Evolutionary conservation across 495 filamentous ascomycete species (phyloP), one percentile per base, ranked within the genome.

Genomic region (Pseudoneurospora amorphoporcata): DNA sequence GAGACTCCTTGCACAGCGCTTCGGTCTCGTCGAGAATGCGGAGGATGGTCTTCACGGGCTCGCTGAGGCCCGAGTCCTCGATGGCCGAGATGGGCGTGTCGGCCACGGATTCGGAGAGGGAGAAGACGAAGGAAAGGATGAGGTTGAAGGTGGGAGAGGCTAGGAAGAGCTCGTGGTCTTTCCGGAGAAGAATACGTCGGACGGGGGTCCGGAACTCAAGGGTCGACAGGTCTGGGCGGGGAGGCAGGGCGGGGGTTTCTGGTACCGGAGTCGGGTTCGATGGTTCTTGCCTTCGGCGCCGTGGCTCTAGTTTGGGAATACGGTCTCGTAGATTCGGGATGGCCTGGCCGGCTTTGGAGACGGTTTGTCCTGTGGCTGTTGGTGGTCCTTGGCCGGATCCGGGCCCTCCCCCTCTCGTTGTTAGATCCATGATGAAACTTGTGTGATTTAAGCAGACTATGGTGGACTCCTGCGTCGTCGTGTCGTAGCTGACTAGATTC

Each of bases 81-180:
- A 91, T 77, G 42, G 90, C 87, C 2, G 92, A 93, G 71, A 91
- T 85, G n/a, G 92, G 88, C 19, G 83, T 87, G 77, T 94, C 93
- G 71, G 89, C 84, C 47, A 96, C 92, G 0, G 91, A 89, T 73
- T 98, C 94, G 47, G 93, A 90, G 47, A 98, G 90, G 40, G 88
- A 86, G 76, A 97, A 97, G 74, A 97, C 87, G 77, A 97, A 99
- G 23, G 91, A 88, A 32, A 91, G 78, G 69, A 99, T 84, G 7
- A 98, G 89, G 4, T 81, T 85, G 79, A 94, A 91, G 8, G 94
- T 92, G 0, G 90, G 87, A 0, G 95, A 98, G 14, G 88, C 81
- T 9, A 92, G 86, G 79, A 97, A 99, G 8, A 92, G 81, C 16
- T 92, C 87, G 78, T 95, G 94, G 77, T 99, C 96, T 61, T 87